Percentiles rank a stretch among this genome's conserved stretches.
phyloP scores from a whole-genome alignment of 2,329 filamentous ascomycete genomes.

The Penicillium sp. region DNA sequence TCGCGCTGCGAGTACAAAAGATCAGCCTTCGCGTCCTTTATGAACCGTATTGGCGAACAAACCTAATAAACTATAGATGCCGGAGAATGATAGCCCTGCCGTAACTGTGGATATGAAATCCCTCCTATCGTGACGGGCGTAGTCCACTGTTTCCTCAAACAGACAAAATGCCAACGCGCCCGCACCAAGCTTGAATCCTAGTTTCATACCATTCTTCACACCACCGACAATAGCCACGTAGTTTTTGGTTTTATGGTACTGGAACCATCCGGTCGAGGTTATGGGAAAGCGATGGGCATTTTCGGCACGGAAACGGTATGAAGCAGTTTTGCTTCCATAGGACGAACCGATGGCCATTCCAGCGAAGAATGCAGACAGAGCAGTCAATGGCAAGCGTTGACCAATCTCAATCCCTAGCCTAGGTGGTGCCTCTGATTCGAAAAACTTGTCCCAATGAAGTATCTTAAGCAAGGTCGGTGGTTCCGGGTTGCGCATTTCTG shows the following conservation, averaged over 20 bases:
- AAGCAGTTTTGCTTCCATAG: slow-evolving; percentile 74
- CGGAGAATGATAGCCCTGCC: slow-evolving; percentile 82
- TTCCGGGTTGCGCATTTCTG: slow-evolving; percentile 13
- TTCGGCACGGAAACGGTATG: slow-evolving; percentile 88
- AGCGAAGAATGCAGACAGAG: slow-evolving; percentile 66
- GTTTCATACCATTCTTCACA: slow-evolving; percentile 75
- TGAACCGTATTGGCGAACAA: slow-evolving; percentile 42
- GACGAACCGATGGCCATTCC: slow-evolving; percentile 73
- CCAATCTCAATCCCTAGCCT: slow-evolving; percentile 67
- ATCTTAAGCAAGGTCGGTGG: slow-evolving; percentile 32
- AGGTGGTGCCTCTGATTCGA: slow-evolving; percentile 43
- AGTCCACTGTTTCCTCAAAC: slow-evolving; percentile 84
- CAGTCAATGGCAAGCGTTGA: slow-evolving; percentile 69
- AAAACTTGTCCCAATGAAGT: slow-evolving; percentile 43
- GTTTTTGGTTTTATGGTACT: slow-evolving; percentile 99
- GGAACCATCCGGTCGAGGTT: slow-evolving; percentile 85
- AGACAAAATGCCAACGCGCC: slow-evolving; percentile 79
- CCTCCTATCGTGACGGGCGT: slow-evolving; percentile 60
- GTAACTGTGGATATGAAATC: slow-evolving; percentile 83
- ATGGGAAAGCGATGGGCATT: slow-evolving; percentile 92
- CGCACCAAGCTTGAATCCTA: slow-evolving; percentile 71
- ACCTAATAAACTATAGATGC: slow-evolving; percentile 87
- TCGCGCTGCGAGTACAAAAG: slow-evolving; percentile 60
- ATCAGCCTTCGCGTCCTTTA: slow-evolving; percentile 19
- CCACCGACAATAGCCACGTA: slow-evolving; percentile 82